Evolutionary conservation across 1,139 yeast genomes (phyloP).

Genomic region (Scheffersomyces titani): DNA sequence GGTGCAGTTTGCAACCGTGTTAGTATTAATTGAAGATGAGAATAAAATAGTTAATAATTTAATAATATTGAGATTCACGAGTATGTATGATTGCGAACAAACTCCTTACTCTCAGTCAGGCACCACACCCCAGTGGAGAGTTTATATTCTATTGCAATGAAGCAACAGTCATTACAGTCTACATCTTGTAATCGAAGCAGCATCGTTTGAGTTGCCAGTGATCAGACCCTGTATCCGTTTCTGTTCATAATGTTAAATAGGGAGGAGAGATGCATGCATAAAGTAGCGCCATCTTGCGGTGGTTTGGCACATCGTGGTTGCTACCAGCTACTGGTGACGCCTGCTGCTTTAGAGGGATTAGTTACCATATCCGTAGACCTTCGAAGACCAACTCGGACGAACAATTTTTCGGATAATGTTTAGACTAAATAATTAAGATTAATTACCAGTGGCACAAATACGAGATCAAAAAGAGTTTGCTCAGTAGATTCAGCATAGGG

Average conservation of each 20-base stretch:
- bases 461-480: neutral
- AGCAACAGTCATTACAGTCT: too few relatives aligned
- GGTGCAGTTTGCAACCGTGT: neutral
- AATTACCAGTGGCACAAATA: neutral
- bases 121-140: too few relatives aligned
- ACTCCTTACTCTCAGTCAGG: too few relatives aligned
- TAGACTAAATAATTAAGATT: neutral
- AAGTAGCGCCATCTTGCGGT: neutral
- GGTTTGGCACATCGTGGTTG: neutral
- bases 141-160: too few relatives aligned
- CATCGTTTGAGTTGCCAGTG: too few relatives aligned
- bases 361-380: neutral
- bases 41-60: too few relatives aligned
- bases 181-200: too few relatives aligned
- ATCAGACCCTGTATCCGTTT: neutral
- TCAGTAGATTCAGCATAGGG: neutral
- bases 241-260: neutral
- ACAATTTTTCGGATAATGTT: neutral
- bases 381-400: neutral
- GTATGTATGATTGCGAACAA: too few relatives aligned
- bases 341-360: neutral
- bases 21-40: neutral
- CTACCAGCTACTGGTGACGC: neutral
- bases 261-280: neutral
- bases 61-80: too few relatives aligned